Conservation (phyloP, 208 protist species). For the Leishmania aethiopica region DNA sequence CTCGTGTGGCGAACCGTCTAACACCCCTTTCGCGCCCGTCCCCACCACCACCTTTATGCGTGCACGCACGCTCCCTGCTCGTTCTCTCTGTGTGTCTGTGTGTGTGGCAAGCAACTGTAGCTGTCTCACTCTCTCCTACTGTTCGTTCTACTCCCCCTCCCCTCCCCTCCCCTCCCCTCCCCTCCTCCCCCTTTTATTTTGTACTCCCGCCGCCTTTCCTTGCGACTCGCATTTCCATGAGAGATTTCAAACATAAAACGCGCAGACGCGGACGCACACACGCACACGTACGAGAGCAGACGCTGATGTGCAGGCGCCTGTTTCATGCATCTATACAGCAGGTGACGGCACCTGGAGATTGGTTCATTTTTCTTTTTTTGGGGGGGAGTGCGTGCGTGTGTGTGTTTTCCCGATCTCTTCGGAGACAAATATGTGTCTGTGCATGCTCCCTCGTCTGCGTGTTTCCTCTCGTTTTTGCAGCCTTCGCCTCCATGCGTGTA, state of each 20-base stretch:
- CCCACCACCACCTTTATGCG: too few relatives aligned
- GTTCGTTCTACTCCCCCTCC: too few relatives aligned
- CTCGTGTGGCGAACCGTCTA: too few relatives aligned
- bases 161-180: too few relatives aligned
- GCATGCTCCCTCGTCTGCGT: background rate
- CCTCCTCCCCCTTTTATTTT: background rate
- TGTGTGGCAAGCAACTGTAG: too few relatives aligned
- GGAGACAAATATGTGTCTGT: background rate
- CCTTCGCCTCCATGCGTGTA: too few relatives aligned
- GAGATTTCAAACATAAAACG: background rate
- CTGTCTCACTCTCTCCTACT: too few relatives aligned
- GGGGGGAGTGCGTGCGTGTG: background rate
- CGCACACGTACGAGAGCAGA: background rate
- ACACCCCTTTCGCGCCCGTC: too few relatives aligned
- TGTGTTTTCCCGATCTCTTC: background rate
- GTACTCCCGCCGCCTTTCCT: background rate
- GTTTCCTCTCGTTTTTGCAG: too few relatives aligned
- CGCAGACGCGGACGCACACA: background rate
- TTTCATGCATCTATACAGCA: background rate
- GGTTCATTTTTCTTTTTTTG: background rate
- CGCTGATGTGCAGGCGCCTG: too few relatives aligned
- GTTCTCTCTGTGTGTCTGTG: too few relatives aligned
- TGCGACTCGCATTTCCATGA: background rate
- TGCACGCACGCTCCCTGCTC: too few relatives aligned
- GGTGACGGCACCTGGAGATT: background rate